Evolutionary conservation across 768 basidiomycete genomes (phyloP).

Genomic region (Suillus luteus): DNA sequence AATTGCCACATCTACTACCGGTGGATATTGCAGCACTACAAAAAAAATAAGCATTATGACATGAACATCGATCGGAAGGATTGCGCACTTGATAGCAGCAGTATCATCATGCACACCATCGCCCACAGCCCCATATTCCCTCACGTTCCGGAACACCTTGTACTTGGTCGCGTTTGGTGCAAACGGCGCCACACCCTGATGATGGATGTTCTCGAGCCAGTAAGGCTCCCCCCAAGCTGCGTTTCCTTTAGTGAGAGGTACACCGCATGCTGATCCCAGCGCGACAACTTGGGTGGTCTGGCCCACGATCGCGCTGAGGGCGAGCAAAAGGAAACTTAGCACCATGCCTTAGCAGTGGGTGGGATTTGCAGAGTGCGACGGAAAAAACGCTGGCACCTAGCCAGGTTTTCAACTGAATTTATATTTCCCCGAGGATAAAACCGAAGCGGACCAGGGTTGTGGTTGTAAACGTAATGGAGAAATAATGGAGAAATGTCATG

Average conservation of each 20-base stretch:
- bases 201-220: constrained; percentile 69
- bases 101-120: constrained; percentile 75
- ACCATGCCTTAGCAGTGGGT: not conserved
- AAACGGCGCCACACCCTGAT: constrained; percentile 65
- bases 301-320: not conserved
- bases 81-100: constrained; percentile 62
- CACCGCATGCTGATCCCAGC: constrained; percentile 40
- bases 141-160: constrained; percentile 74
- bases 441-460: not conserved
- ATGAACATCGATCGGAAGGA: constrained; percentile 2
- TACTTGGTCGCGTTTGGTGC: constrained; percentile 55
- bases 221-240: constrained; percentile 56
- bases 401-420: not conserved
- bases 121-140: constrained; percentile 49
- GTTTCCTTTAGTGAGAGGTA: constrained; percentile 34
- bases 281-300: not conserved
- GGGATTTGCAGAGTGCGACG: not conserved
- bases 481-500: not conserved
- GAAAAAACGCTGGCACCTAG: not conserved
- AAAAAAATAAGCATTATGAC: constrained; percentile 4
- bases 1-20: constrained; percentile 59
- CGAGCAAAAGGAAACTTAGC: not conserved
- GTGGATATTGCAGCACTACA: constrained; percentile 59
- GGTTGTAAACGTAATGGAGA: not conserved
- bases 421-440: not conserved